Base-by-base conservation (phyloP, 352 stramenopile species). In the Phytophthora litchii region DNA sequence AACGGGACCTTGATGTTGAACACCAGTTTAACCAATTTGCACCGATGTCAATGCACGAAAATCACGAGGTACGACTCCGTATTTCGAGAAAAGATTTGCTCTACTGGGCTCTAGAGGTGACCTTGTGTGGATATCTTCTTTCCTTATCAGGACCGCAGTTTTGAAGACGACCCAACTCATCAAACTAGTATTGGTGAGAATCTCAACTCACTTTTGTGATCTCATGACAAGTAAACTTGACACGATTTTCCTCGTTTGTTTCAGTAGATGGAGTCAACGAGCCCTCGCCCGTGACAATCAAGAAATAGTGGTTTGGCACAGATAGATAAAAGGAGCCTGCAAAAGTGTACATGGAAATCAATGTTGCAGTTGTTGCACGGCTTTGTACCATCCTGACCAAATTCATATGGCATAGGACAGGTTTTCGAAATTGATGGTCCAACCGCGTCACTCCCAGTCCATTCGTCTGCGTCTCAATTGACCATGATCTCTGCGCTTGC, bases 201-300 rank as follows among this genome's bases (percentile, higher is more conserved):
- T 23, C 20, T 17, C 37, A 43, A 23, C n/a, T 19, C 4, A 13
- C 1, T 17, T 10, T 5, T 20, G 7, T 32, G 31, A 0, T 8
- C 4, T 21, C 20, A 20, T 19, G 16, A 8, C 19, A 29, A 35
- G 31, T 21, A 11, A 43, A 8, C 27, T n/a, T n/a, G n/a, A 43
- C n/a, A 57, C 36, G 19, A 34, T 21, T 4, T 21, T 14, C 7
- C 19, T 45, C 23, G 11, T 5, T 64, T 11, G 1, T 49, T 16
- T 40, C 27, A 23, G 17, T 59, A 76, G 60, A 71, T 20, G 45
- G 36, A 6, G 9, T n/a, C 16, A 55, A 68, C 4, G 70, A 79
- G 37, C 76, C 70, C n/a, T 72, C 70, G 1, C 73, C 72, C 0
- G 23, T 86, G 20, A 48, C 76, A 40, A 78, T 81, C 55, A 76